Evolutionary conservation across 345 rosid species (phyloP), one percentile per base, ranked within the genome.

Genomic region (Conringia planisiliqua): DNA sequence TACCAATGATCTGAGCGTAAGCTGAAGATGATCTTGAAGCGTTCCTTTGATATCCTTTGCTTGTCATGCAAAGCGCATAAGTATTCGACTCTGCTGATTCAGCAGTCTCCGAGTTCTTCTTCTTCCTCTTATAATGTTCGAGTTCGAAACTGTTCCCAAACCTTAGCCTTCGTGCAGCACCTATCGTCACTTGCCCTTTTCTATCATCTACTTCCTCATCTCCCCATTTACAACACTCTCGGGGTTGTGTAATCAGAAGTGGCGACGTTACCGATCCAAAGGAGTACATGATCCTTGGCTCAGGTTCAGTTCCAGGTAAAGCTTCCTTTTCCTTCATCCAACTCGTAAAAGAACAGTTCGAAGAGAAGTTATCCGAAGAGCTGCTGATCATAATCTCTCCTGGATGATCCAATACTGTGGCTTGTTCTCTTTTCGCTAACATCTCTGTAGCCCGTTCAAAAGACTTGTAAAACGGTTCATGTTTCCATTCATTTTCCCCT

Each of bases 401-500:
- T 55, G 58, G 4, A 10, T 16, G 20, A 20, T 62, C 71, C 3
- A 26, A 35, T 16, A 12, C 65, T 11, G 0, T 62, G 9, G n/a
- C 24, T 7, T 67, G 57, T 65, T 88, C 85, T 13, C 81, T 35
- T 68, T 86, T 82, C 11, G 62, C 56, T 74, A 92, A 73, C 79
- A 88, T 85, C 36, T 87, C 63, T 48, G 12, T 14, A 5, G 94
- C 96, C 16, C 84, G 85, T 22, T 87, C 84, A 10, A 70, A 88
- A 1, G 94, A 87, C 73, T 83, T 88, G n/a, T 72, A 68, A 52
- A 76, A 86, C 0, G 89, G 71, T 3, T 82, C 86, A 1, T 86
- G 87, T 81, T 79, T 79, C 71, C 73, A 62, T 35, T 70, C 69
- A 35, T 44, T 35, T 6, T 32, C 2, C 36, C 77, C 65, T 46